These are phyloP conservation scores for Backusella sp. DNA, from an alignment of 192 early-diverging fungal genomes.

Conservation along the genomic window DNA sequence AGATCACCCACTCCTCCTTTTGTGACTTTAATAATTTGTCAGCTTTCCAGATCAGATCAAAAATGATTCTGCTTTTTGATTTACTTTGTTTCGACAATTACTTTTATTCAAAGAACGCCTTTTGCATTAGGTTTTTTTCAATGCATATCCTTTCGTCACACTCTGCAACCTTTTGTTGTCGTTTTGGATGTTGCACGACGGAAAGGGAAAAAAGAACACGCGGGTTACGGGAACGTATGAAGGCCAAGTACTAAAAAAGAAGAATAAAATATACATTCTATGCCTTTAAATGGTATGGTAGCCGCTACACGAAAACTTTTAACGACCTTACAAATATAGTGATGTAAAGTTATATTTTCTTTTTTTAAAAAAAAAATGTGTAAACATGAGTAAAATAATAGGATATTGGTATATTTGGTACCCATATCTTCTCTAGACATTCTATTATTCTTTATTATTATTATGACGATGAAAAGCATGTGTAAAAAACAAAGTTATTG, in stretches of 20 bases:
- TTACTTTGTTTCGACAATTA: background rate
- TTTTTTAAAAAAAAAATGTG: background rate
- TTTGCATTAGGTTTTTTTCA: background rate
- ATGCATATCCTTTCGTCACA: background rate
- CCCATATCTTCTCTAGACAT: background rate
- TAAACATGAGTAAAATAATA: background rate
- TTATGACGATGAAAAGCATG: background rate
- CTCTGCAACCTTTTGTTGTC: background rate
- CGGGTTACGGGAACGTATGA: background rate
- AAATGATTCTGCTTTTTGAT: background rate
- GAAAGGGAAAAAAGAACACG: conserved; percentile 2
- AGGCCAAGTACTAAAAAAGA: background rate
- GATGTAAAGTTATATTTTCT: background rate
- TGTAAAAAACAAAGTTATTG: background rate
- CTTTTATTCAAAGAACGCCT: background rate
- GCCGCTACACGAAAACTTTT: background rate
- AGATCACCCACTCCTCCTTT: background rate
- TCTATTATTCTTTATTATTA: background rate
- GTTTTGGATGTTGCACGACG: background rate
- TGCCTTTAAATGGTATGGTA: background rate
- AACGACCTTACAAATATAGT: background rate
- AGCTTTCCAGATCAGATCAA: background rate
- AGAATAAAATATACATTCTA: background rate
- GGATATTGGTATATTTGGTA: background rate
- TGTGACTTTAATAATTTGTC: background rate